Conservation (phyloP, 768 basidiomycete genomes). For the Lentinula guzmanii region DNA sequence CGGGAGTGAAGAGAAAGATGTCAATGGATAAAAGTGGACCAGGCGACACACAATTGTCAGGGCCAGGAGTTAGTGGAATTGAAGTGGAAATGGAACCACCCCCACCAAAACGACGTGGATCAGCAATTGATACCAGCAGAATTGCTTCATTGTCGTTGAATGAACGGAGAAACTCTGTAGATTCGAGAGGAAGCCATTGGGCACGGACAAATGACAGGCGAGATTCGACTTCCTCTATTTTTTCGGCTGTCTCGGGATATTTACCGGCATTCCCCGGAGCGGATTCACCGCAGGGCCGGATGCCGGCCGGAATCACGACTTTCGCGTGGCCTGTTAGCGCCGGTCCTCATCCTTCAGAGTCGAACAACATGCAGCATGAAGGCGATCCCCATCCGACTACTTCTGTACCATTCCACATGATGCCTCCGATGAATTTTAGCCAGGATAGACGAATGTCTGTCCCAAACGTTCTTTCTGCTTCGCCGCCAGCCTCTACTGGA, state of each 20-base stretch:
- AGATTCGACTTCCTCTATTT: constrained; percentile 67
- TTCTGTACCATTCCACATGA: constrained; percentile 38
- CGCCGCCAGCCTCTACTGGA: constrained; percentile 35
- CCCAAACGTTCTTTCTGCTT: constrained; percentile 49
- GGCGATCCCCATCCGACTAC: constrained; percentile 34
- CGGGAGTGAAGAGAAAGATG: constrained; percentile 79
- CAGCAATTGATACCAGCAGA: constrained; percentile 71
- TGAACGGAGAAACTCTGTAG: constrained; percentile 74
- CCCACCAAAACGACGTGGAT: constrained; percentile 78
- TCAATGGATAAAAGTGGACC: constrained; percentile 63
- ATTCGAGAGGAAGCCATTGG: constrained; percentile 45
- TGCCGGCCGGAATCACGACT: constrained; percentile 50
- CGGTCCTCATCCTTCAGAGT: constrained; percentile 21
- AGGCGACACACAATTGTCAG: constrained; percentile 59
- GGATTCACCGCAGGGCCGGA: constrained; percentile 60
- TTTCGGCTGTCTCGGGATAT: constrained; percentile 54
- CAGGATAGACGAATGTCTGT: constrained; percentile 76
- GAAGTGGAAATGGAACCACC: constrained; percentile 57
- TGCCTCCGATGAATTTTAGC: constrained; percentile 52
- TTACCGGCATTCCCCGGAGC: constrained; percentile 49
- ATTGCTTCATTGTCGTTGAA: constrained; percentile 72
- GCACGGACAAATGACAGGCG: constrained; percentile 63
- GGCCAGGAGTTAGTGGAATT: constrained; percentile 61
- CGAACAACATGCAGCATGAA: constrained; percentile 38
- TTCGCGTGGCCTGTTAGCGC: constrained; percentile 63